Percentiles rank a stretch among this genome's conserved stretches.
Evolutionary conservation across 2,329 filamentous ascomycete species (phyloP).

Genomic region (Dactylella cylindrospora): DNA sequence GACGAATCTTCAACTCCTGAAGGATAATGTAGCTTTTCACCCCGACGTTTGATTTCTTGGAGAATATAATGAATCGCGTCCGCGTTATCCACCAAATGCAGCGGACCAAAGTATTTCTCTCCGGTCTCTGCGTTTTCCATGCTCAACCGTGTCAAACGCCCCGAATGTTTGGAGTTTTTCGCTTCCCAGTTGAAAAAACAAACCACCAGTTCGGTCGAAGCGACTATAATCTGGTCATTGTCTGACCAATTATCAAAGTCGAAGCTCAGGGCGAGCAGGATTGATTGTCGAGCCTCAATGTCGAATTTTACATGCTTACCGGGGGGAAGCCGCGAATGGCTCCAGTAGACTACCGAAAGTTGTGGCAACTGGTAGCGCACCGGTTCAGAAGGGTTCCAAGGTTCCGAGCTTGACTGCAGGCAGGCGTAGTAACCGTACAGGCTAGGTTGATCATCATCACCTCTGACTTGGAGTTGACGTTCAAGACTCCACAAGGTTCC

Average conservation of each 20-base stretch:
- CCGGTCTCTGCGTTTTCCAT: constrained; percentile 4
- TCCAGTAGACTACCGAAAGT: no score
- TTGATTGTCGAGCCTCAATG: constrained; percentile 6
- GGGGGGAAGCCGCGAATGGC: no score
- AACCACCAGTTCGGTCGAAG: constrained; percentile 9
- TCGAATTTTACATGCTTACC: constrained; percentile 18
- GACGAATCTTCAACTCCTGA: no score
- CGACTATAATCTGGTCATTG: constrained; percentile 1
- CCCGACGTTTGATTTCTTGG: constrained; percentile 1
- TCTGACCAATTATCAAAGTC: not conserved
- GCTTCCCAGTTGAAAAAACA: constrained; percentile 15
- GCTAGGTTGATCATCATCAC: no score
- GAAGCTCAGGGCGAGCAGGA: constrained; percentile 1
- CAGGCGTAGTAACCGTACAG: no score
- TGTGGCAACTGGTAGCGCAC: no score
- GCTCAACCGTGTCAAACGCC: not conserved
- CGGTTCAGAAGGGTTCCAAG: no score
- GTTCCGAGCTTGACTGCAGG: no score
- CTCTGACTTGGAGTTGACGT: no score
- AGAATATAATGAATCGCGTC: constrained; percentile 13
- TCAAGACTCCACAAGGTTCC: no score
- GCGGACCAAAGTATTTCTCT: constrained; percentile 1
- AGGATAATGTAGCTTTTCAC: no score
- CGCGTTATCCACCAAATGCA: constrained; percentile 26
- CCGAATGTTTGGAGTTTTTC: no score